phyloP scores from a whole-genome alignment of 2,329 filamentous ascomycete genomes.

The Colletotrichum sp. region DNA sequence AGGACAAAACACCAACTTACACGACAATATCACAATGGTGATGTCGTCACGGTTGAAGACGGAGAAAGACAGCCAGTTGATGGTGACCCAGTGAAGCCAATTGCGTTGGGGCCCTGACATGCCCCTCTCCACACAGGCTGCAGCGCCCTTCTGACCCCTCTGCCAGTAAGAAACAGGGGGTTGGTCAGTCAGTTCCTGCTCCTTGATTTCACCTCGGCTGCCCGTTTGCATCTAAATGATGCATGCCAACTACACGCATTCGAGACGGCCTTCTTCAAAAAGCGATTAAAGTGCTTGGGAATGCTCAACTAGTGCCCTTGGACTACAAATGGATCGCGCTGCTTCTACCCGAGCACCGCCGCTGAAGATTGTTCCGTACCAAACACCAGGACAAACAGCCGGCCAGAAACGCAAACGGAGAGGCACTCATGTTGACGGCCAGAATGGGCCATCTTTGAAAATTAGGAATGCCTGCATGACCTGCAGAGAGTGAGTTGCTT shows the following conservation, averaged over 20 bases:
- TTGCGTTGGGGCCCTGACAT: background rate
- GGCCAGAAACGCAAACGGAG: background rate
- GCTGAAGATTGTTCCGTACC: background rate
- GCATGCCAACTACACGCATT: background rate
- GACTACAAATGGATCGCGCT: background rate
- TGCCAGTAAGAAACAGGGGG: background rate
- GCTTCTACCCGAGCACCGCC: background rate
- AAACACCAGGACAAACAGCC: background rate
- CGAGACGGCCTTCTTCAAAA: background rate
- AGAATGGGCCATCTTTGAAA: background rate
- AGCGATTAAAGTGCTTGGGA: background rate
- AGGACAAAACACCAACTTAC: background rate
- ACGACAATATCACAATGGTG: rapidly evolving
- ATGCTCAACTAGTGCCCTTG: rapidly evolving
- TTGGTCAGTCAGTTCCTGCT: background rate
- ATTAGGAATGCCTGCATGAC: background rate
- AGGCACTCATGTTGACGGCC: background rate
- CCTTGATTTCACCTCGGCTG: background rate
- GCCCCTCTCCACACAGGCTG: background rate
- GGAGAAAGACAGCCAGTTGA: background rate
- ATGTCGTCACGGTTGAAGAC: background rate
- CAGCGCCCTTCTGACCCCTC: background rate
- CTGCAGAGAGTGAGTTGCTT: background rate
- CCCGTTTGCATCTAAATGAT: background rate
- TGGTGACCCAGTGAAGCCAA: background rate